phyloP scores from a whole-genome alignment of 306 rosid genomes.

The Gastrolobium villosum region DNA sequence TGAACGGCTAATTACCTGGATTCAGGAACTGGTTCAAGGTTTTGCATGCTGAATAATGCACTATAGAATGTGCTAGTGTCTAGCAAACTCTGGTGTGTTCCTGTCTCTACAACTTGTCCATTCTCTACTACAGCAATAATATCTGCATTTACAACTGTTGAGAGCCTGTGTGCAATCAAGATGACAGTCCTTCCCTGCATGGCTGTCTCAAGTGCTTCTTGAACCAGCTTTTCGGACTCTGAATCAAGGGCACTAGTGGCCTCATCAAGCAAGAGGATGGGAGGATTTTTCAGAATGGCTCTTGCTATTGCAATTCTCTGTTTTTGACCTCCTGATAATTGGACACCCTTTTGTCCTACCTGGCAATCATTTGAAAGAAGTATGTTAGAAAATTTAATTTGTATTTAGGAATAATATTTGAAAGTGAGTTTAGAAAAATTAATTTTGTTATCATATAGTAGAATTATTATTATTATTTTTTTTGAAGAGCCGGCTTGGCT shows the following conservation, averaged over 20 bases:
- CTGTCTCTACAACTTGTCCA: slow-evolving; percentile 75
- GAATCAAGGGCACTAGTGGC: slow-evolving; percentile 96
- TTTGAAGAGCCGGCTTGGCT: too few relatives aligned
- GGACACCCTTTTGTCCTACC: slow-evolving; percentile 91
- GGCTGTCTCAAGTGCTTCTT: slow-evolving; percentile 87
- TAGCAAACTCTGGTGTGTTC: slow-evolving; percentile 79
- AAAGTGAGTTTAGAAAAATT: neutral
- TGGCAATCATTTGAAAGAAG: slow-evolving; percentile 30
- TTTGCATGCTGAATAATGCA: slow-evolving; percentile 74
- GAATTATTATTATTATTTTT: too few relatives aligned
- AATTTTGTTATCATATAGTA: neutral
- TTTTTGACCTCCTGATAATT: slow-evolving; percentile 93
- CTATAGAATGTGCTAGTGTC: slow-evolving; percentile 70
- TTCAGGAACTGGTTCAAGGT: slow-evolving; percentile 62
- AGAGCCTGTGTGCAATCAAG: slow-evolving; percentile 86
- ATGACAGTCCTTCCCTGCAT: slow-evolving; percentile 83
- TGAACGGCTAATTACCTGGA: slow-evolving; percentile 56
- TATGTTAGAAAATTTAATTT: neutral
- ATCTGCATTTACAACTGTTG: slow-evolving; percentile 85
- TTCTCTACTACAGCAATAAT: slow-evolving; percentile 78
- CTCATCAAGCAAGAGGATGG: slow-evolving; percentile 86
- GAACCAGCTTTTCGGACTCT: slow-evolving; percentile 85
- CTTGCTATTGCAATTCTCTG: slow-evolving; percentile 92
- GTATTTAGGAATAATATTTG: neutral
- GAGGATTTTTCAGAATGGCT: slow-evolving; percentile 88